Base-by-base conservation (phyloP, 2,329 filamentous ascomycete species). In the Colletotrichum sp. region DNA sequence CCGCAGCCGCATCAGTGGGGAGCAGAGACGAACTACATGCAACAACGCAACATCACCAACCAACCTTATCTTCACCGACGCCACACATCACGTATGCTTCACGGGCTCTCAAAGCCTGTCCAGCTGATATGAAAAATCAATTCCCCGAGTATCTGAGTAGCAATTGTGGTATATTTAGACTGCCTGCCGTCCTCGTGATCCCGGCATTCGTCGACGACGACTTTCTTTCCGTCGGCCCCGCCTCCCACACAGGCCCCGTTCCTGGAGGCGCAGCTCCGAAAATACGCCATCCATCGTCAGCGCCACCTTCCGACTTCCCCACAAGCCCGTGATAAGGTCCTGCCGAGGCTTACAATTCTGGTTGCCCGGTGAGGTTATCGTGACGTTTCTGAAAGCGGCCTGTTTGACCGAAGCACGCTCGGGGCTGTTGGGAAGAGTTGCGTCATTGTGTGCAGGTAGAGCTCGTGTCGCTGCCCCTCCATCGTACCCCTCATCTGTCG, bases 91-190 rank as follows among this genome's bases (percentile, higher is more conserved):
- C 55, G 24, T 26, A 58, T 4, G 16, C 65, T 57, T 60, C 30
- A 32, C 28, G 28, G 28, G 28, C 16, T 48, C 15, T 13, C 36
- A 5, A 30, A 43, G 55, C 55, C 48, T 30, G 34, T 26, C 26
- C 36, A 63, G 67, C 67, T 52, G 34, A 43, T n/a, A 30, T 9
- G 16, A 15, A 32, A 63, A 32, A 36, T 52, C 10, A 52, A 52
- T 52, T 28, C 52, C 57, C n/a, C 18, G 9, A 32, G 43, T 60
- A 15, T 15, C 16, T 12, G 7, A 43, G 48, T 38, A n/a, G 30
- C 15, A 26, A 55, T 36, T n/a, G 55, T 75, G 73, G 32, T 76
- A 74, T 76, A 69, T 58, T 76, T 74, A 69, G 64, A 74, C 58
- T 32, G 38, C 30, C 48, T 26, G 6, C 32, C 13, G 34, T 65